Evolutionary conservation across 2,329 filamentous ascomycete species (phyloP).

Genomic region (Colletotrichum cuscutae): DNA sequence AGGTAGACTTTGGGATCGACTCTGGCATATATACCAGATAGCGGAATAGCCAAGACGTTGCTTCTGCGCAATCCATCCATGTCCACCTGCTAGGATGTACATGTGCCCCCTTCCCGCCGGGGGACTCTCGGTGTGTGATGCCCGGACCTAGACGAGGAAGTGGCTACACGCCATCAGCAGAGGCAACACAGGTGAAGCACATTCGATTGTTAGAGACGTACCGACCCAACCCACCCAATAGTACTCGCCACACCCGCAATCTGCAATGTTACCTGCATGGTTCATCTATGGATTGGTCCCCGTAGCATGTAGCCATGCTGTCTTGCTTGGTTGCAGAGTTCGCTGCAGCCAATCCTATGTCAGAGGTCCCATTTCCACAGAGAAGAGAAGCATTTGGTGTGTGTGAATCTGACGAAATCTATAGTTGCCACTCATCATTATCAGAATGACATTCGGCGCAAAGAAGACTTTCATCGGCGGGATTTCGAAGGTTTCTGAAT

Average conservation of each 20-base stretch:
- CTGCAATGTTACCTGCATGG: neutral
- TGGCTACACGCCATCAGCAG: slow-evolving; percentile 13
- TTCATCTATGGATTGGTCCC: neutral
- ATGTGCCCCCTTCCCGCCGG: neutral
- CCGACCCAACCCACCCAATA: neutral
- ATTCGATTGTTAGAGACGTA: slow-evolving; percentile 24
- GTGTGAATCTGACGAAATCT: no score
- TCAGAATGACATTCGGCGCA: no score
- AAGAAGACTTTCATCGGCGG: no score
- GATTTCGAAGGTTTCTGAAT: no score
- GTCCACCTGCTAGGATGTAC: neutral
- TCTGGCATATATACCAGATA: slow-evolving; percentile 28
- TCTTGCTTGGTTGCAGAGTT: neutral
- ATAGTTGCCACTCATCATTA: no score
- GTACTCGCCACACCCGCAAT: slow-evolving; percentile 20
- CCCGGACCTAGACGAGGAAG: slow-evolving; percentile 6
- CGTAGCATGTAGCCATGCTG: no score
- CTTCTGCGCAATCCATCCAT: neutral
- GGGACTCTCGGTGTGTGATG: neutral
- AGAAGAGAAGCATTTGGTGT: no score
- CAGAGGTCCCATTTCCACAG: no score
- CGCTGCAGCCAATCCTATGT: no score
- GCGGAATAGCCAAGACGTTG: neutral
- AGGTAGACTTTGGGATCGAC: neutral
- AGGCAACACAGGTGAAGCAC: slow-evolving; percentile 6